phyloP scores from a whole-genome alignment of 2,329 filamentous ascomycete genomes.

The Pezicula carpinea region DNA sequence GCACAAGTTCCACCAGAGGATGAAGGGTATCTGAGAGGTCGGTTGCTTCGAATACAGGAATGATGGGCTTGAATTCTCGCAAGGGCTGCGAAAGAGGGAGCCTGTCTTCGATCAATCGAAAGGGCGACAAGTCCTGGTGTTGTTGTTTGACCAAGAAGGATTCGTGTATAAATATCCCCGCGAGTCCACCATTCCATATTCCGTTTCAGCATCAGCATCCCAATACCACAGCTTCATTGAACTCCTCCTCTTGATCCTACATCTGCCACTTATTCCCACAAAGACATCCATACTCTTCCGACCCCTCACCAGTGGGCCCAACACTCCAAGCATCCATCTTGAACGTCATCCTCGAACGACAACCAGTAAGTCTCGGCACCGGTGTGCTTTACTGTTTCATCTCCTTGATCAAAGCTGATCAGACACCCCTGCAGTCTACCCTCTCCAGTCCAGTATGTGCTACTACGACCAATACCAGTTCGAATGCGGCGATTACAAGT shows the following conservation, averaged over 20 bases:
- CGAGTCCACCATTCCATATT: neutral
- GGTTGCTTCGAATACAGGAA: neutral
- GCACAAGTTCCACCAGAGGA: neutral
- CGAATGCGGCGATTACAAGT: constrained; percentile 87
- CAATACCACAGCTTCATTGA: neutral
- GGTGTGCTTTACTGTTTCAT: neutral
- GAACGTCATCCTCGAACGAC: neutral
- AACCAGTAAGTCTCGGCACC: neutral
- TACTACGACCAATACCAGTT: constrained; percentile 91
- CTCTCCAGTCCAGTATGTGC: constrained; percentile 64
- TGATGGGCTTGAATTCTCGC: neutral
- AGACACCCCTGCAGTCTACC: constrained; percentile 14
- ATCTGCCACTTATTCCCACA: neutral
- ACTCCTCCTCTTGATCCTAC: too few relatives aligned
- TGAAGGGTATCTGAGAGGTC: neutral
- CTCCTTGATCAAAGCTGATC: constrained; percentile 2
- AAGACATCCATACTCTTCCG: neutral
- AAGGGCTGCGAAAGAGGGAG: neutral
- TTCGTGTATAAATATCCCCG: neutral
- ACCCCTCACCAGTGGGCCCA: neutral
- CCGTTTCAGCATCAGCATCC: neutral
- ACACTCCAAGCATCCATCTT: neutral
- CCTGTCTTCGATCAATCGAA: neutral
- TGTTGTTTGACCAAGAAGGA: neutral
- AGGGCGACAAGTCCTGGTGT: neutral